Evolutionary conservation across 2,329 filamentous ascomycete species (phyloP).

Genomic region (Colletotrichum graminicola): DNA sequence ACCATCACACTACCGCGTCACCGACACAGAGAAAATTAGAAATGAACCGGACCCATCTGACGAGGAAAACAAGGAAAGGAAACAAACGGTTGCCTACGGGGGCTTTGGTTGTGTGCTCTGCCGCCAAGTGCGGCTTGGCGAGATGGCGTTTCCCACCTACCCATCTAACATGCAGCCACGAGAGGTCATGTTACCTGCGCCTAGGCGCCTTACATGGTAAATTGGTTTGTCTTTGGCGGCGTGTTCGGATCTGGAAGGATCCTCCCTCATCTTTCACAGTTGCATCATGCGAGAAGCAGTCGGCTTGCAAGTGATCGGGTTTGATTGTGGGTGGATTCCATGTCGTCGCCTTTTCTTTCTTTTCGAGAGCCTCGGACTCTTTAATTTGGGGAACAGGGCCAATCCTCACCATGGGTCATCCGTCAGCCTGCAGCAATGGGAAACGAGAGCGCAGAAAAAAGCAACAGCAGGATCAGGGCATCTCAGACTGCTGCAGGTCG

Average conservation of each 20-base stretch:
- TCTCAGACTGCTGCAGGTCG: constrained; percentile 21
- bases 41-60: background rate
- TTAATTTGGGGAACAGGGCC: constrained; percentile 8
- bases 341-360: background rate
- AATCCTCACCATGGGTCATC: background rate
- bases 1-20: background rate
- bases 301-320: background rate
- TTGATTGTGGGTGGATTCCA: background rate
- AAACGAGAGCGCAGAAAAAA: constrained; percentile 2
- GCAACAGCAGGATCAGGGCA: constrained; percentile 18
- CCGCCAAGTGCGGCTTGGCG: constrained; percentile 13
- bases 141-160: constrained; percentile 6
- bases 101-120: background rate
- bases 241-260: constrained; percentile 19
- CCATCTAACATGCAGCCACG: background rate
- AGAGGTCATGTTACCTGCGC: background rate
- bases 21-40: background rate
- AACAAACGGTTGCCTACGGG: constrained; percentile 14
- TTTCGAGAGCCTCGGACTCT: constrained; percentile 8
- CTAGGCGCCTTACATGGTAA: too few species aligned
- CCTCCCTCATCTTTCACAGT: constrained; percentile 21
- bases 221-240: background rate
- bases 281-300: constrained; percentile 28
- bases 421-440: background rate
- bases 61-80: constrained; percentile 12